phyloP scores from a whole-genome alignment of 2,329 filamentous ascomycete genomes.

The Epicoccum sorghinum region DNA sequence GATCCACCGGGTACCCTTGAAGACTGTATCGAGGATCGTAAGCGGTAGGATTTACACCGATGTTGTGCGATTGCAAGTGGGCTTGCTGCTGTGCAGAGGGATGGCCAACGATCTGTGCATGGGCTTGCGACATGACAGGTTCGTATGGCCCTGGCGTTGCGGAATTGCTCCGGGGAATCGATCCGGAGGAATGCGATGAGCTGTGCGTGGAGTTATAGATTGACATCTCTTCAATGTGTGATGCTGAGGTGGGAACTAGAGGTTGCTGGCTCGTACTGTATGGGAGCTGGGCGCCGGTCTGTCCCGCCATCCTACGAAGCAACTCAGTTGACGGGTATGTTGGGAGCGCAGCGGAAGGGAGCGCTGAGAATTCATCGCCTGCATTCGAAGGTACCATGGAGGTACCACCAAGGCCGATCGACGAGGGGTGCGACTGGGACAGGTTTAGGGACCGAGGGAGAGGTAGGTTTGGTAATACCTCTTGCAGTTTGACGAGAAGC shows the following conservation, averaged over 20 bases:
- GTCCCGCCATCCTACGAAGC: constrained; percentile 44
- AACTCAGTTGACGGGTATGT: constrained; percentile 42
- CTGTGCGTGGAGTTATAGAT: constrained; percentile 44
- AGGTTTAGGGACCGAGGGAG: constrained; percentile 45
- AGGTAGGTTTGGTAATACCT: constrained; percentile 64
- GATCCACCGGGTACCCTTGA: constrained; percentile 43
- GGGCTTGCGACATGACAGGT: constrained; percentile 33
- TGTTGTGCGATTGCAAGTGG: constrained; percentile 41
- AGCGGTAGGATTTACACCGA: constrained; percentile 35
- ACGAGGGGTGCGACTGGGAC: constrained; percentile 35
- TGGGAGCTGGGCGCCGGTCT: constrained; percentile 44
- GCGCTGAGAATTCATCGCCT: constrained; percentile 35
- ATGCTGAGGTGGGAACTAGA: constrained; percentile 37
- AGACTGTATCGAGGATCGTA: constrained; percentile 44
- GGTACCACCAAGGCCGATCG: constrained; percentile 35
- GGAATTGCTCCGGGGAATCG: constrained; percentile 39
- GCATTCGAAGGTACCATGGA: constrained; percentile 38
- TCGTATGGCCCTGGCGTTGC: constrained; percentile 44
- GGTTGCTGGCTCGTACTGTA: constrained; percentile 42
- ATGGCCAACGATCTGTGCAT: constrained; percentile 32
- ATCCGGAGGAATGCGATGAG: constrained; percentile 40
- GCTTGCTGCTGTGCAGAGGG: constrained; percentile 31
- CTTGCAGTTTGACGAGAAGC: constrained; percentile 75
- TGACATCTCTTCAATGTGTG: constrained; percentile 44
- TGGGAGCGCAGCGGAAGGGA: constrained; percentile 34